phyloP scores from a whole-genome alignment of 208 protist genomes.

The Acanthamoeba culbertsoni region DNA sequence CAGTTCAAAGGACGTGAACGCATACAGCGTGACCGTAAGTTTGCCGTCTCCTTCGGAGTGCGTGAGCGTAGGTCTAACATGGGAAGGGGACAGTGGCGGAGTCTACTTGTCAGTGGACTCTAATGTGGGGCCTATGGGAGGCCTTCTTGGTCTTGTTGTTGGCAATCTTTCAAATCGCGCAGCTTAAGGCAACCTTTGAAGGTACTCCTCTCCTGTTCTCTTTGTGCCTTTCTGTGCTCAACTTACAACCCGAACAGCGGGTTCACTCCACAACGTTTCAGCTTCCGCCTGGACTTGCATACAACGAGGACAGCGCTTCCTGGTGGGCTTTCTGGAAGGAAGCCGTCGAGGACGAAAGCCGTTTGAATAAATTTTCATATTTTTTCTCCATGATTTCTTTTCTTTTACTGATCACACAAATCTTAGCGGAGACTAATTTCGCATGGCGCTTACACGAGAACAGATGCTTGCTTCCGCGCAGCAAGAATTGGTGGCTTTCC shows the following conservation, averaged over 20 bases:
- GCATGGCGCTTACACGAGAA: neutral
- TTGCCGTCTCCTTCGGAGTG: neutral
- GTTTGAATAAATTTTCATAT: no score
- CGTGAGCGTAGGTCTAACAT: neutral
- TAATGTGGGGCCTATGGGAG: neutral
- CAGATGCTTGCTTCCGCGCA: slow-evolving; percentile 5
- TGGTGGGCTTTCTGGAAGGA: neutral
- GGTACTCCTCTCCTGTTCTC: neutral
- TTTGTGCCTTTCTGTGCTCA: neutral
- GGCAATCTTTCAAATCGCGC: neutral
- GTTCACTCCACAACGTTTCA: neutral
- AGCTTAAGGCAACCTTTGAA: neutral
- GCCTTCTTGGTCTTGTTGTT: neutral
- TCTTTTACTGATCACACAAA: no score
- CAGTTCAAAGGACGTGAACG: neutral
- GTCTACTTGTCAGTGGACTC: neutral
- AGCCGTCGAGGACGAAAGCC: neutral
- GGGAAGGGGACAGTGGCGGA: neutral
- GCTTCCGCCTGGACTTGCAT: neutral
- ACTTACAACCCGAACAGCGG: neutral
- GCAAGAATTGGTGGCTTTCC: neutral
- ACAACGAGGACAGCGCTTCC: neutral
- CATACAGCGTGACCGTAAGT: neutral
- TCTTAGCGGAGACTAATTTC: no score
- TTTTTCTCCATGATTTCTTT: no score